Evolutionary conservation across 192 early-diverging fungal genomes (phyloP), one percentile per base, ranked within the genome.

Genomic region (Dimargaris verticillata): DNA sequence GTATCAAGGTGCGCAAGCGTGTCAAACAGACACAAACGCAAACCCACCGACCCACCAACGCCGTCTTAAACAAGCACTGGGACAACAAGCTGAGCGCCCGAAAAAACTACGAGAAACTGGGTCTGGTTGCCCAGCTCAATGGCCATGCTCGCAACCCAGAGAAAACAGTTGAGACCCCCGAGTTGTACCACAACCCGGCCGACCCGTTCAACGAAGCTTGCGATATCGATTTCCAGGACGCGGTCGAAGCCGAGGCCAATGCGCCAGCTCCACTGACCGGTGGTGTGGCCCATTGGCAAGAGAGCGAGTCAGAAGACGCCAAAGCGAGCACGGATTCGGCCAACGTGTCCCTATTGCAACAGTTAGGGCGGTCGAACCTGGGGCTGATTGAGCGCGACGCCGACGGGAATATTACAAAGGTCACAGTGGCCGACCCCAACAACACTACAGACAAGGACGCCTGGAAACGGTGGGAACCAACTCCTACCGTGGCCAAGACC

Each of bases 361-460:
- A 74, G 60, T 67, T 72, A 6, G 72, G 84, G 22, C 72, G 72
- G 1, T 74, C 79, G 33, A 81, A 81, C 24, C 82, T 85, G 68
- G 87, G 85, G 69, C 71, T 87, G n/a, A 89, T 89, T 66, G 80
- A 89, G 66, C 81, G 87, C 50, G 87, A 89, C 66, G 84, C 82
- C 26, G 75, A 79, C 2, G 87, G 87, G 22, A 86, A 86, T 63
- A 73, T 89, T 24, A 62, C 83, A 25, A 83, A 81, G 28, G 72
- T 87, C 14, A 79, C 85, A 69, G 65, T 83, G 26, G 75, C 80
- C 1, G 78, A 81, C n/a, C 72, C 75, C 43, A 73, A 70, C 11
- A 46, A 66, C 29, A 64, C 71, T 12, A 7, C 2, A 38, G 61
- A 62, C 17, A 28, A 52, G 18, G 48, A 62, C 47, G 33, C 33